Evolutionary conservation across 495 filamentous ascomycete species (phyloP).

Genomic region (Penicilliopsis zonata): DNA sequence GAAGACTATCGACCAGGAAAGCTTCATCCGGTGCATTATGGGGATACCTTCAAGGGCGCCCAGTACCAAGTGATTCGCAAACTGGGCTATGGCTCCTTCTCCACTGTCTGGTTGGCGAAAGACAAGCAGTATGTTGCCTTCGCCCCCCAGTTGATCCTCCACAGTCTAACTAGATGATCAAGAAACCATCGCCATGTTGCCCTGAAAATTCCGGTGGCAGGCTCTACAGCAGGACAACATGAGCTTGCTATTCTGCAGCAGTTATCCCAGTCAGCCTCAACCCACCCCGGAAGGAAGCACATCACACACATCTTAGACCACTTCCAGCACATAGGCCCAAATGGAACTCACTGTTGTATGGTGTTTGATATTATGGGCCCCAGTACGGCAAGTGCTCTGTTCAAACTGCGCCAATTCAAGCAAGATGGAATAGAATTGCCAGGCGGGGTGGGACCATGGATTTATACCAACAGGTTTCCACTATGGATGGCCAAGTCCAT

Average conservation of each 20-base stretch:
- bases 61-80: conserved; percentile 31
- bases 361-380: conserved; percentile 38
- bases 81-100: conserved; percentile 30
- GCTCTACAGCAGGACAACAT: conserved; percentile 7
- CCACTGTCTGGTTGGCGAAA: conserved; percentile 33
- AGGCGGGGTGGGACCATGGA: too few relatives aligned
- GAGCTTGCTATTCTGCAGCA: conserved; percentile 14
- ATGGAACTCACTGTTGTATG: conserved; percentile 36
- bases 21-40: conserved; percentile 31
- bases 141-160: too few relatives aligned
- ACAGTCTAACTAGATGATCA: too few relatives aligned
- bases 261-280: conserved; percentile 11
- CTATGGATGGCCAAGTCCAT: conserved; percentile 26
- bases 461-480: conserved; percentile 22
- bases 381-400: conserved; percentile 19
- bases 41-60: conserved; percentile 22
- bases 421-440: conserved; percentile 10
- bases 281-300: conserved; percentile 6
- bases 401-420: conserved; percentile 19
- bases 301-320: conserved; percentile 25
- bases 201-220: conserved; percentile 23
- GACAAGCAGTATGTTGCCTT: conserved; percentile 16
- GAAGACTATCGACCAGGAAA: conserved; percentile 24
- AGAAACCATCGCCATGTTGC: conserved; percentile 19
- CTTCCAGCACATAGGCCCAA: conserved; percentile 33